Base-by-base conservation (phyloP, 352 stramenopile species). In the Plasmopara viticola region DNA sequence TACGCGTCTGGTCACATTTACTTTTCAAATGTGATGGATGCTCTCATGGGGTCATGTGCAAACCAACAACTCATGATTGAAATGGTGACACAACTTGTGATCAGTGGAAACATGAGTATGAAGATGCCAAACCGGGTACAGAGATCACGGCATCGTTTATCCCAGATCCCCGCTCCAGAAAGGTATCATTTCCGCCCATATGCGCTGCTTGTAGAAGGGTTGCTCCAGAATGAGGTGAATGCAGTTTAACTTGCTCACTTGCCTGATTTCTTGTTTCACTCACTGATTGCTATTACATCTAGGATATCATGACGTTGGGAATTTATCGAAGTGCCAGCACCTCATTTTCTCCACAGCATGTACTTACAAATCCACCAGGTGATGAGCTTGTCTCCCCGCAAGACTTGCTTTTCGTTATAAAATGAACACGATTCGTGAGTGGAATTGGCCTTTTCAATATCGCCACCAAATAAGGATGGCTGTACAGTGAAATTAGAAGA, bases 1-100 rank as follows among this genome's bases (percentile, higher is more conserved):
- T 88, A 84, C 41, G 66, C 75, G 14, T 78, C 73, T 0, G 78
- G 80, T 0, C 71, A 87, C 49, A 75, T 91, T 41, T 85, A 74
- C 53, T 86, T 89, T 31, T 78, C 78, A 2, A 88, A 91, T 45
- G 63, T 85, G 31, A 70, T 86, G 60, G 78, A 91, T 48, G 70
- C 80, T 14, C 52, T 91, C 15, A 67, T 89, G 20, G 78, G 77
- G 0, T 74, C 67, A 4, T 79, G 72, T 10, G 83, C 74, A 1
- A 74, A 84, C 38, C 68, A 87, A 40, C 53, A 72, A 31, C 70
- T 74, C 6, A 58, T 87, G 13, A 84, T 88, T 35, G 78, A 84
- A 20, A 80, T 91, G 56, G 41, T 87, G 9, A 25, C 20, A 25
- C 20, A 25, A 25, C 20, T 25, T 25, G 20, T 25, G 20, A 25